Base-by-base conservation (phyloP, 2,329 filamentous ascomycete species). In the Calonectria montana region DNA sequence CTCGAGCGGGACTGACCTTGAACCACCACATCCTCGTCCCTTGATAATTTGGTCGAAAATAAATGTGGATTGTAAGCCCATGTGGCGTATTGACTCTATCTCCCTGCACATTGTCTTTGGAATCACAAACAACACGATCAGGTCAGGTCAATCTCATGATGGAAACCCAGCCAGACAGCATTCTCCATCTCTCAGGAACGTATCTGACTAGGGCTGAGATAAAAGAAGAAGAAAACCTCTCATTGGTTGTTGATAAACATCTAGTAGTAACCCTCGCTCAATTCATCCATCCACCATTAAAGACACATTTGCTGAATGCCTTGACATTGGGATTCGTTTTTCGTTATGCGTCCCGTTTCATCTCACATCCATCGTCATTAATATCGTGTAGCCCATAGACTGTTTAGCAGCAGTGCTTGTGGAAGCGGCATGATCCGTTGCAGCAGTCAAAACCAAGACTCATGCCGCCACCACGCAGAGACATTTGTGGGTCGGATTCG, bases 381-480 rank as follows among this genome's bases (percentile, higher is more conserved):
- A 62, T 27, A 1, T 62, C 57, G 27, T 45, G 23, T n/a, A n/a
- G 27, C 39, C 7, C 57, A 21, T 45, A 18, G 29, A 4, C n/a
- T 23, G 35, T 31, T 53, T 73, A 81, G 72, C 80, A 82, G 73
- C 78, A 82, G 62, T 71, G 66, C 74, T 80, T 81, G 74, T 82
- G 62, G 72, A 81, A 81, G 47, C 75, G 77, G 63, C 80, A 80
- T 27, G 75, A 73, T 16, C 80, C 80, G 29, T 73, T 50, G 55
- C 80, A 82, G 74, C 80, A 82, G 43, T 79, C 77, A 48, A 72
- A 81, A 27, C 80, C 80, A 10, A 77, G 67, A 37, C 69, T 75
- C 13, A 81, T 35, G 31, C 79, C 79, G 7, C 80, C 80, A 23
- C 80, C 80, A 13, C 80, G 79, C 4, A 82, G 67, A 2, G 64